Base-by-base conservation (phyloP, 1,284 basidiomycete species). In the Mycocalia duriaeana region DNA sequence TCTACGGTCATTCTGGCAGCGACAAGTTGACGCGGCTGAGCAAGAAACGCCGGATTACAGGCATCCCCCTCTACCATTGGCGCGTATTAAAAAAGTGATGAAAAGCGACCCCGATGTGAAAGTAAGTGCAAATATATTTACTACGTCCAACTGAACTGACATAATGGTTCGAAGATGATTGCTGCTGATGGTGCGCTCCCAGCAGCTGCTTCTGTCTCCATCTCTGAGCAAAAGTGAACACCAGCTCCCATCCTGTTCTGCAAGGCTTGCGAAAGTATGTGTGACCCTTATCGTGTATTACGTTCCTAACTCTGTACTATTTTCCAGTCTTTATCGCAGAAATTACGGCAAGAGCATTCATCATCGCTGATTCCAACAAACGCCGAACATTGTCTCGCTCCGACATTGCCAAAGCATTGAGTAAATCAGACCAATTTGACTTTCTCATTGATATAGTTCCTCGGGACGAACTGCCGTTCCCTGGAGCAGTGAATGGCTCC, bases 41-140 rank as follows among this genome's bases (percentile, higher is more conserved):
- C 78, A 85, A 57, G 86, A 90, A 59, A 86, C 82, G 0, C 86
- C 87, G 26, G 89, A 92, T 64, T 91, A 89, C 57, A 76, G 89
- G 50, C 89, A 91, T 59, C 90, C 90, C 0, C 83, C 87, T 5
- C 71, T 93, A n/a, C 90, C 91, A 5, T 70, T 96, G 25, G 93
- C 93, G 13, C 75, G 93, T 61, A 95, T 96, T 58, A 96, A 96
- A 74, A 95, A 96, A 66, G 94, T 96, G 53, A 96, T 96, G 91
- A 96, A 96, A 76, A 93, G 87, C 64, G 93, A 96, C 72, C 92
- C 92, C 19, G 92, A 95, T 57, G 91, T 96, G 53, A 93, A 92
- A 76, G 91, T 92, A 61, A 60, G 80, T 65, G 25, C 8, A 34
- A 34, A 34, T 34, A 16, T 2, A 34, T 34, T 34, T 34, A 13